Percentiles rank a stretch among this genome's conserved stretches.
Conservation (phyloP, 768 basidiomycete genomes). For the Lactarius vividus region DNA sequence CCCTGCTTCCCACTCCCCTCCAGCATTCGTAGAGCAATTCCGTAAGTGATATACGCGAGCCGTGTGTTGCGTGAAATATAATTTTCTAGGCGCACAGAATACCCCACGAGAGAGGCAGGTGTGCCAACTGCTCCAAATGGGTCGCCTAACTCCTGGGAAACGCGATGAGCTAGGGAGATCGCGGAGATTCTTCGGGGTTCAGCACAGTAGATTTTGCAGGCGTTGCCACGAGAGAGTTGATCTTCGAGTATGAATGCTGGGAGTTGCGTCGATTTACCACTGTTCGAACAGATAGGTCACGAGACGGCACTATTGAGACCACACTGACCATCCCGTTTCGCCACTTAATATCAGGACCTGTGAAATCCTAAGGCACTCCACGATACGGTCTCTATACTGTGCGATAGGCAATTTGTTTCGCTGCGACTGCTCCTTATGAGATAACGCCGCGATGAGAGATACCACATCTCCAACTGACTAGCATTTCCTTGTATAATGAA, state of each 20-base stretch:
- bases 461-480: conserved; percentile 50
- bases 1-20: conserved; percentile 73
- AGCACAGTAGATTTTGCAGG: conserved; percentile 91
- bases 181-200: conserved; percentile 96
- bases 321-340: conserved; percentile 66
- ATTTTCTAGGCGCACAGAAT: conserved; percentile 91
- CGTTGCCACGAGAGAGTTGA: conserved; percentile 71
- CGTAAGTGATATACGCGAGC: conserved; percentile 85
- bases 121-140: conserved; percentile 75
- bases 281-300: conserved; percentile 32
- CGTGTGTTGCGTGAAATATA: conserved; percentile 77
- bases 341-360: conserved; percentile 89
- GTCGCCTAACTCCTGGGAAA: conserved; percentile 91
- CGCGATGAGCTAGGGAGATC: conserved; percentile 92
- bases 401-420: conserved; percentile 86
- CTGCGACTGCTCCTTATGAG: conserved; percentile 48
- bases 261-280: conserved; percentile 96
- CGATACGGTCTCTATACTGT: conserved; percentile 69
- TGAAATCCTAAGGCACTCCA: conserved; percentile 62
- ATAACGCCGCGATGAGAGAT: neutral
- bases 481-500: conserved; percentile 80
- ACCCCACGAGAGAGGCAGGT: conserved; percentile 78
- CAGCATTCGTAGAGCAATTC: conserved; percentile 96
- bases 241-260: conserved; percentile 93
- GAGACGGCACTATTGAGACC: conserved; percentile 11